Base-by-base conservation (phyloP, 2,329 filamentous ascomycete genomes). In the Zasmidium cellare region DNA sequence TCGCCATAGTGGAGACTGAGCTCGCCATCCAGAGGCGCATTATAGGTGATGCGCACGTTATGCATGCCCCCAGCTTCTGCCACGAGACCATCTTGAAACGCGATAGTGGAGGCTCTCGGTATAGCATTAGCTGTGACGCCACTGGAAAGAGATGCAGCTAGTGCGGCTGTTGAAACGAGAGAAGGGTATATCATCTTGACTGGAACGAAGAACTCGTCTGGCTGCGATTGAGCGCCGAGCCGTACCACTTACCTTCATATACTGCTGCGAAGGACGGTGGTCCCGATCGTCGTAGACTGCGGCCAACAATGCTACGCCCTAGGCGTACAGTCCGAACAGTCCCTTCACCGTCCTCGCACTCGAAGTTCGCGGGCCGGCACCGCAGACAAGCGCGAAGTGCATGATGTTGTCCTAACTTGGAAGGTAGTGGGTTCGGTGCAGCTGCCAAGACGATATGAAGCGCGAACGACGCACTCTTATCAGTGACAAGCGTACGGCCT, bases 1-100 rank as follows among this genome's bases (percentile, higher is more conserved):
- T 73, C 65, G 1, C 79, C 80, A 61, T 81, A 79, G 6, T 80
- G 73, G 22, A 81, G 62, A 1, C 72, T 71, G 9, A 81, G 56
- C 16, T 77, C 69, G 6, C 79, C 79, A 55, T 79, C 76, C 25
- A 79, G 75, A 19, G 71, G 68, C 18, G 72, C 68, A 41, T 72
- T 71, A 59, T 77, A 81, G 3, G 69, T 72, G 19, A 83, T 68
- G 46, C 81, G 75, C 25, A 82, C 71, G 63, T 83, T 83, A 64
- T 82, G 79, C 58, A 82, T 65, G 19, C 69, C 69, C 44, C 69
- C 68, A 24, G 67, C 69, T 50, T 72, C 68, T 9, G 66, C 67
- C 9, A 61, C 25, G 18, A 70, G 63, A 22, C 53, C 56, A 56
- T 69, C 56, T 54, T 67, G 60, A 38, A 70, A 70, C 3, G 57